Evolutionary conservation across 352 stramenopile genomes (phyloP).

Genomic region (Thalassiosira ordinaria): DNA sequence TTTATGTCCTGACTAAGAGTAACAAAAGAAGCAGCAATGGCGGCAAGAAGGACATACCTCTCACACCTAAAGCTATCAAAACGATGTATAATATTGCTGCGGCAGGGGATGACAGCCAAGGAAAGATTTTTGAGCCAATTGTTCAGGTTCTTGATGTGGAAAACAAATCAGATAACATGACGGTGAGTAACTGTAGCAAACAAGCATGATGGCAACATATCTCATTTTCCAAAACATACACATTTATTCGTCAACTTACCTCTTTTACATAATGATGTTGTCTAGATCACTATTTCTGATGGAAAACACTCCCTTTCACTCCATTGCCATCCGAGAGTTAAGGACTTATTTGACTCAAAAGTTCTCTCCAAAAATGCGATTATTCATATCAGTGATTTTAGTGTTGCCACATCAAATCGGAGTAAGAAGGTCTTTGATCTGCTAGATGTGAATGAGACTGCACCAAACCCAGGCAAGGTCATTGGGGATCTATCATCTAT

Average conservation of each 20-base stretch:
- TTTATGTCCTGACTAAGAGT: not conserved
- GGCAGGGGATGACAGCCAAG: not conserved
- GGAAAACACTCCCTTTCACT: not conserved
- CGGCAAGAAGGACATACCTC: not conserved
- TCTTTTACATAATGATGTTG: too few relatives aligned
- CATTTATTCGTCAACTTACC: too few relatives aligned
- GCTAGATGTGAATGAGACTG: not conserved
- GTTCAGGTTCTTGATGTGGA: constrained; percentile 5
- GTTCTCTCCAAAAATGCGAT: not conserved
- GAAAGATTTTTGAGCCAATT: constrained; percentile 1
- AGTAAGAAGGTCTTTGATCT: not conserved
- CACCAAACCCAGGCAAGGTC: not conserved
- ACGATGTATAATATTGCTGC: not conserved
- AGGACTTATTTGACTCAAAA: not conserved
- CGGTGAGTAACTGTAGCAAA: too few relatives aligned
- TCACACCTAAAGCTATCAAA: constrained; percentile 9
- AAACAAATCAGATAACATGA: not conserved
- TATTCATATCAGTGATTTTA: constrained; percentile 5
- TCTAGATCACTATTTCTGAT: not conserved
- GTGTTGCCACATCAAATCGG: not conserved
- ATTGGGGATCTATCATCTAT: not conserved
- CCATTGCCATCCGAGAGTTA: not conserved
- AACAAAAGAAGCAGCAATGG: not conserved
- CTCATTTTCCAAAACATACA: too few relatives aligned
- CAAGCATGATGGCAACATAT: too few relatives aligned